phyloP scores from a whole-genome alignment of 1,284 basidiomycete species.

The Ustilago tritici region DNA sequence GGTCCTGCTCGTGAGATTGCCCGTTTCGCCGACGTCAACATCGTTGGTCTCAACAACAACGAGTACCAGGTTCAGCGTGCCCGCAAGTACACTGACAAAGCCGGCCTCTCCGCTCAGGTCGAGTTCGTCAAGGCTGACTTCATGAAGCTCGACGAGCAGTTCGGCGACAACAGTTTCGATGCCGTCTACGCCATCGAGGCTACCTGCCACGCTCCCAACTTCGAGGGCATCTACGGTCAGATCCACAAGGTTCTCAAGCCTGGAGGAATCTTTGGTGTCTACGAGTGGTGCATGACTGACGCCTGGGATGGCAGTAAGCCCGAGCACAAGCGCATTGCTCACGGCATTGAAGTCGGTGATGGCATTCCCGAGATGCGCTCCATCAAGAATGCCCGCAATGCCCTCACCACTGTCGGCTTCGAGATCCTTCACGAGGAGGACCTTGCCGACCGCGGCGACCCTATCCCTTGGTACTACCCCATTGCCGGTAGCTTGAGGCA shows the following conservation, averaged over 20 bases:
- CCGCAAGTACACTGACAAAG: constrained; percentile 82
- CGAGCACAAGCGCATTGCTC: constrained; percentile 89
- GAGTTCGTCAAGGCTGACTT: constrained; percentile 80
- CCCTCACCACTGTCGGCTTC: constrained; percentile 87
- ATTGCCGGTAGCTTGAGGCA: constrained; percentile 92
- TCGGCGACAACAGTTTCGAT: constrained; percentile 93
- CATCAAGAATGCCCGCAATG: constrained; percentile 79
- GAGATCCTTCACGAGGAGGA: constrained; percentile 92
- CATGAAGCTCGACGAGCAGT: constrained; percentile 92
- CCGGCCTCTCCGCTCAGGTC: constrained; percentile 82
- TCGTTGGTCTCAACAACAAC: constrained; percentile 96
- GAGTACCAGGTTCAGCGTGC: constrained; percentile 92
- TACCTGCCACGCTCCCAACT: constrained; percentile 93
- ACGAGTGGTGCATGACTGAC: constrained; percentile 99
- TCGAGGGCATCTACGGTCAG: constrained; percentile 94
- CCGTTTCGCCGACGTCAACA: constrained; percentile 85
- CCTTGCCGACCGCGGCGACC: constrained; percentile 84
- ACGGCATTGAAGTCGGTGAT: constrained; percentile 82
- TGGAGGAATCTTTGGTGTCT: constrained; percentile 94
- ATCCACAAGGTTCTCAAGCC: constrained; percentile 96
- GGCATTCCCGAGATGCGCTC: constrained; percentile 98
- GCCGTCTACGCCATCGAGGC: constrained; percentile 99
- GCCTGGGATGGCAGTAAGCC: constrained; percentile 87
- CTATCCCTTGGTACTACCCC: constrained; percentile 94
- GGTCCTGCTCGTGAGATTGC: constrained; percentile 97